Percentiles rank a stretch among this genome's conserved stretches.
Conservation (phyloP, 83 land plant genomes). For the Thuja plicata region DNA sequence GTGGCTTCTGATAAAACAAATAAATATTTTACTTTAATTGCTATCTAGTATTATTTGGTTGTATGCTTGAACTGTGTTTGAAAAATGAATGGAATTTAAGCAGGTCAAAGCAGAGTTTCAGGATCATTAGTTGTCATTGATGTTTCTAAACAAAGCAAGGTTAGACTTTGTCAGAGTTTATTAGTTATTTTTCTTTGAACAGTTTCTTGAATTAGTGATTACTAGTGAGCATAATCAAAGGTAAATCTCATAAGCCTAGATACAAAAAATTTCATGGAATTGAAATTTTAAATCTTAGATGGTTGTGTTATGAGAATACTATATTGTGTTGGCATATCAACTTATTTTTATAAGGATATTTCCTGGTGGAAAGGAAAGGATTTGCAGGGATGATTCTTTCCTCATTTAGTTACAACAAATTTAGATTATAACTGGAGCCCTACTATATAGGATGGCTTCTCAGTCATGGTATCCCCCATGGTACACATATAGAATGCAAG, state of each 20-base stretch:
- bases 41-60: not conserved
- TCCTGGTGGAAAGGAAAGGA: not conserved
- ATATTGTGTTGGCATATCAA: not conserved
- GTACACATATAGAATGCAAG: conserved; percentile 75
- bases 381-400: not conserved
- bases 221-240: not conserved
- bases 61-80: not conserved
- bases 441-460: conserved; percentile 73
- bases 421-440: not conserved
- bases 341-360: not conserved
- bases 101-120: conserved; percentile 67
- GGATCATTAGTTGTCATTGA: conserved; percentile 91
- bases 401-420: not conserved
- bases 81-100: conserved; percentile 9
- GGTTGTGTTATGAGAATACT: not conserved
- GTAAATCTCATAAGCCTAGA: not conserved
- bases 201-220: not conserved
- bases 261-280: not conserved
- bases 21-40: not conserved
- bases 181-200: not conserved
- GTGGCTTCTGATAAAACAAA: not conserved
- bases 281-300: not conserved
- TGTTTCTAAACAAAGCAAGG: conserved; percentile 68
- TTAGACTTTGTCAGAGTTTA: conserved; percentile 15
- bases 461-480: conserved; percentile 73